Evolutionary conservation across 1,139 yeast genomes (phyloP).

Genomic region (Magnusiomyces sp.): DNA sequence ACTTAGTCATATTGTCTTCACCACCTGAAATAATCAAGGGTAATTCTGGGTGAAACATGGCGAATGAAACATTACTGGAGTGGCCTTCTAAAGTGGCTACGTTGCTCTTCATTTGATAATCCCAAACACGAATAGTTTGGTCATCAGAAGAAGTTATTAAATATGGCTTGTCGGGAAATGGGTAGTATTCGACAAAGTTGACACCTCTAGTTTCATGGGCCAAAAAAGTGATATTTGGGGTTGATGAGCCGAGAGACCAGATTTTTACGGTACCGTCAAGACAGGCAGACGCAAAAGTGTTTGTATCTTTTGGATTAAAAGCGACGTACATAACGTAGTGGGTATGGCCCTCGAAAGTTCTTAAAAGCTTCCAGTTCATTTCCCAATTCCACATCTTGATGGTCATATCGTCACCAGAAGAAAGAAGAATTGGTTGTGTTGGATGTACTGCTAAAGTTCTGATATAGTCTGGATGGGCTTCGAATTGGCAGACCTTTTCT

Average conservation of each 20-base stretch:
- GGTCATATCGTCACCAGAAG: conserved; percentile 88
- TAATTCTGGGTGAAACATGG: conserved; percentile 91
- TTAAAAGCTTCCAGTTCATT: conserved; percentile 80
- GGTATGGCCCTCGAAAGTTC: conserved; percentile 89
- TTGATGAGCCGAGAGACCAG: conserved; percentile 88
- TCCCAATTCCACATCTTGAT: conserved; percentile 96
- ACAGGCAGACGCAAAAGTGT: conserved; percentile 95
- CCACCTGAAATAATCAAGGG: conserved; percentile 86
- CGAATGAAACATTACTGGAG: conserved; percentile 88
- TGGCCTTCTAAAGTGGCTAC: conserved; percentile 95
- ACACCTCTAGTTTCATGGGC: conserved; percentile 94
- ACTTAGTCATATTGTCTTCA: conserved; percentile 81
- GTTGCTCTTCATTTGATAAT: conserved; percentile 92
- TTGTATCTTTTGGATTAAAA: conserved; percentile 95
- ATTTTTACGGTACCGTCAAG: conserved; percentile 93
- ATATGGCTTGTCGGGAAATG: conserved; percentile 94
- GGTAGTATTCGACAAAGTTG: conserved; percentile 92
- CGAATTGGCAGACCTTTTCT: conserved; percentile 88
- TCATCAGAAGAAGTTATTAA: conserved; percentile 91
- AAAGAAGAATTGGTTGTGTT: conserved; percentile 75
- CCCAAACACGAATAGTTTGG: conserved; percentile 87
- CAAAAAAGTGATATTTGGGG: conserved; percentile 81
- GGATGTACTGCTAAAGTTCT: conserved; percentile 93
- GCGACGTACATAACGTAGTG: conserved; percentile 93
- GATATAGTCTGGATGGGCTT: conserved; percentile 96